These are phyloP conservation scores for Vigna trinervia DNA, from an alignment of 306 rosid genomes.

Conservation along the genomic window DNA sequence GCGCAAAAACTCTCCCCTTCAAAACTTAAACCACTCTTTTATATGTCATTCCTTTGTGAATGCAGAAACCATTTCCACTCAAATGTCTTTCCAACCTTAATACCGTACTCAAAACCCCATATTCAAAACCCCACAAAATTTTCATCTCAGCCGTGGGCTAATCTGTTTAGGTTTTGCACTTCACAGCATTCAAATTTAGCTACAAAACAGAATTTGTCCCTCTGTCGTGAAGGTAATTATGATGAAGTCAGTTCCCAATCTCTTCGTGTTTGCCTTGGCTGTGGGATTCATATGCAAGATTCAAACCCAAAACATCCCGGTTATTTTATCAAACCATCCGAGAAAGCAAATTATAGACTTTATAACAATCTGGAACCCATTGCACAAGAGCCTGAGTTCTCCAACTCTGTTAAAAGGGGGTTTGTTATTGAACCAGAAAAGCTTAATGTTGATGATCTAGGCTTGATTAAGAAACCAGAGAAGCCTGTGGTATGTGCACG, in stretches of 20 bases:
- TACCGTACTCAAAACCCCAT: conserved; percentile 35
- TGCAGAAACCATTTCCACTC: conserved; percentile 24
- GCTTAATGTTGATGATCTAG: conserved; percentile 26
- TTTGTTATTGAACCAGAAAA: conserved; percentile 59
- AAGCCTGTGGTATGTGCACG: conserved; percentile 87
- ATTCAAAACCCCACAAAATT: conserved; percentile 16
- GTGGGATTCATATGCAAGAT: conserved; percentile 89
- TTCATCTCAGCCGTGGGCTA: conserved; percentile 26
- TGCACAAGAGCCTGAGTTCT: conserved; percentile 70
- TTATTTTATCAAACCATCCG: conserved; percentile 78
- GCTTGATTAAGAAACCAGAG: conserved; percentile 47
- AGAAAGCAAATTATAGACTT: conserved; percentile 62
- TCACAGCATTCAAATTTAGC: conserved; percentile 42
- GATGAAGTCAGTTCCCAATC: conserved; percentile 59
- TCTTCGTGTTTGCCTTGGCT: conserved; percentile 75
- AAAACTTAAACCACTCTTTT: conserved; percentile 46
- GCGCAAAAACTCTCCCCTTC: conserved; percentile 51
- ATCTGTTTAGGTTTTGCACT: conserved; percentile 45
- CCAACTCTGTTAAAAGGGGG: conserved; percentile 72
- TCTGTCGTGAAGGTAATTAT: conserved; percentile 85
- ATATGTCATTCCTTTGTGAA: conserved; percentile 38
- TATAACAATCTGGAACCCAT: conserved; percentile 61
- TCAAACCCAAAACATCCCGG: conserved; percentile 79
- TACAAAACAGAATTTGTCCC: conserved; percentile 43
- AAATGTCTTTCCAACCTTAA: conserved; percentile 2